phyloP scores from a whole-genome alignment of 768 basidiomycete species.

The Butyriboletus loyo region DNA sequence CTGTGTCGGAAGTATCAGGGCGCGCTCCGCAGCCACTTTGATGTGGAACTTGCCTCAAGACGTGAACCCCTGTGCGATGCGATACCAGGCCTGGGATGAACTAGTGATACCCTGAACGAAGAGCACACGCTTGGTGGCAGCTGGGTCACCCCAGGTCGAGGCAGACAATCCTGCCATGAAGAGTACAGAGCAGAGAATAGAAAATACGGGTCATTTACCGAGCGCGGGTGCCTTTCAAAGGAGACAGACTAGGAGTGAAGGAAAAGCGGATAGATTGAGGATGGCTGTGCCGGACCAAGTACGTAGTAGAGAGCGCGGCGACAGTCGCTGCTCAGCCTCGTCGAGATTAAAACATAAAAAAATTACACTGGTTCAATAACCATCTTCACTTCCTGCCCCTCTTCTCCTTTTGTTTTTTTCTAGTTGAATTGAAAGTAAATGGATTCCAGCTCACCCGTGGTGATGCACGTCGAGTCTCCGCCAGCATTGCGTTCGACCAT shows the following conservation, averaged over 20 bases:
- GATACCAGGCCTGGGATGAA: slow-evolving; percentile 15
- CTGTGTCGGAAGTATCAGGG: slow-evolving; percentile 8
- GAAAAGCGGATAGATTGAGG: neutral
- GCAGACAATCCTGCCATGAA: slow-evolving; percentile 1
- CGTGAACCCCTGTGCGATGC: neutral
- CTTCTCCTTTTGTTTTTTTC: neutral
- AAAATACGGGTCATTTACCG: no score
- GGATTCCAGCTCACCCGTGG: slow-evolving; percentile 9
- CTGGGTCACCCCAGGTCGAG: slow-evolving; percentile 18
- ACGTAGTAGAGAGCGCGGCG: neutral
- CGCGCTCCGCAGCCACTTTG: neutral
- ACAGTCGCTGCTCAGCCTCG: slow-evolving; percentile 9
- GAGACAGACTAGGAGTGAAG: no score
- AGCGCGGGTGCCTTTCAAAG: no score
- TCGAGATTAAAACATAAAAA: slow-evolving; percentile 16
- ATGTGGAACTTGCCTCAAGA: slow-evolving; percentile 4
- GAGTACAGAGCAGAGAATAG: no score
- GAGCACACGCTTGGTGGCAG: slow-evolving; percentile 13
- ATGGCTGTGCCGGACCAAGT: slow-evolving; percentile 5
- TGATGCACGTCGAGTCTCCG: slow-evolving; percentile 26
- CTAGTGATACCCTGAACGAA: slow-evolving; percentile 19
- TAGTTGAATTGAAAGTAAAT: neutral
- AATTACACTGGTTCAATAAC: neutral
- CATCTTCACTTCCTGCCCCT: neutral
- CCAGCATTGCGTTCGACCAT: slow-evolving; percentile 52